Conservation (phyloP, 2,329 filamentous ascomycete genomes). For the Blastomyces gilchristii region DNA sequence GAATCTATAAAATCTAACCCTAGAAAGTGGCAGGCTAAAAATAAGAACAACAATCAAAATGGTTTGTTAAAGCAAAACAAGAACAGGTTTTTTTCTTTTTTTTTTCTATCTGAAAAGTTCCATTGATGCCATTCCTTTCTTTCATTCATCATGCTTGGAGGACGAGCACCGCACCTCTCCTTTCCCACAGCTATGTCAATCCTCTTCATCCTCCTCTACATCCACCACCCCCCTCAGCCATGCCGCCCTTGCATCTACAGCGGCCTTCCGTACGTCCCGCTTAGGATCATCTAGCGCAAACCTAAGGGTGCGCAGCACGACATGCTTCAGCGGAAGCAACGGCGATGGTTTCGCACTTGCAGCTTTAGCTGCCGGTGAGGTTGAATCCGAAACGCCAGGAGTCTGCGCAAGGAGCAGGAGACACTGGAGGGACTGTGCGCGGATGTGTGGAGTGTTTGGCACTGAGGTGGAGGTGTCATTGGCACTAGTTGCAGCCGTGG, state of each 20-base stretch:
- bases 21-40: background rate
- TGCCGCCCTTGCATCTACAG: conserved; percentile 50
- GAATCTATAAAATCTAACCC: background rate
- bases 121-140: background rate
- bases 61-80: background rate
- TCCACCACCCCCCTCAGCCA: conserved; percentile 51
- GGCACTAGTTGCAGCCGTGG: conserved; percentile 9
- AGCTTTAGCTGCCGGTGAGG: conserved; percentile 10
- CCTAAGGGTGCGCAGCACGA: conserved; percentile 47
- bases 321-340: conserved; percentile 47
- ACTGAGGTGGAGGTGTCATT: background rate
- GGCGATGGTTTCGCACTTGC: conserved; percentile 29
- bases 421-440: conserved; percentile 29
- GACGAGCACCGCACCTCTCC: background rate
- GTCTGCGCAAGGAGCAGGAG: conserved; percentile 30
- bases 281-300: conserved; percentile 52
- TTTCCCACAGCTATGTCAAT: conserved; percentile 18
- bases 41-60: background rate
- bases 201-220: conserved; percentile 46
- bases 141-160: background rate
- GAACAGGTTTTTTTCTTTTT: background rate
- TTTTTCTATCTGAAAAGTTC: background rate
- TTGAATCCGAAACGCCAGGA: conserved; percentile 16
- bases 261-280: conserved; percentile 51
- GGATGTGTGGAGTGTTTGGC: conserved; percentile 23